phyloP scores from a whole-genome alignment of 768 basidiomycete genomes.

The Naganishia vishniacii region DNA sequence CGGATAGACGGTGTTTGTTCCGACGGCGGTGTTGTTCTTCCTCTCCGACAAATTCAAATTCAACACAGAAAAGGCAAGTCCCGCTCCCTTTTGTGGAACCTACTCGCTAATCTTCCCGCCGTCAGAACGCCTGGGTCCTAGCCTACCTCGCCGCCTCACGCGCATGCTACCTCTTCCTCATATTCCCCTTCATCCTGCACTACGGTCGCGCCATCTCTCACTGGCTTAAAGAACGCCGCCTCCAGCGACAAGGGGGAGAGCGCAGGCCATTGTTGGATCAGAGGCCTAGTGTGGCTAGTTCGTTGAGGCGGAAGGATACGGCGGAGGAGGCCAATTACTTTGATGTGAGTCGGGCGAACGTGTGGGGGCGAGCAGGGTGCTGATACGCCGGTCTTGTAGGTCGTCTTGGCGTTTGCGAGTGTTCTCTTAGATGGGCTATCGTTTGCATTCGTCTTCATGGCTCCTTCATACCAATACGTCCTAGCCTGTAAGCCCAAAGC shows the following conservation, averaged over 20 bases:
- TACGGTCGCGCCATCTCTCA: conserved; percentile 34
- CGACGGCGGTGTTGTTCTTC: conserved; percentile 39
- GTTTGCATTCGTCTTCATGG: conserved; percentile 34
- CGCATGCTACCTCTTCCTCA: conserved; percentile 35
- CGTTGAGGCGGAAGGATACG: conserved; percentile 21
- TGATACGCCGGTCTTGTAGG: too few species aligned
- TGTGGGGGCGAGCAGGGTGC: not conserved
- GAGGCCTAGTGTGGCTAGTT: conserved; percentile 25
- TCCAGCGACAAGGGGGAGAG: not conserved
- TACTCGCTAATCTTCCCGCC: not conserved
- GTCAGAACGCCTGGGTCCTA: conserved; percentile 41
- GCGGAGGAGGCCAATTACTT: conserved; percentile 40
- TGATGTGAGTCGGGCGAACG: conserved; percentile 35
- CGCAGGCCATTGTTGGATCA: conserved; percentile 17
- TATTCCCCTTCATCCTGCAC: conserved; percentile 38
- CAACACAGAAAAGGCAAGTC: conserved; percentile 35
- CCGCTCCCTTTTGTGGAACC: too few species aligned
- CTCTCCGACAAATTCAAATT: conserved; percentile 42
- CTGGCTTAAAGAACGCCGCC: conserved; percentile 18
- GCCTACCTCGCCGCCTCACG: conserved; percentile 39
- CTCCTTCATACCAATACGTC: conserved; percentile 34
- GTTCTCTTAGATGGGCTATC: conserved; percentile 36
- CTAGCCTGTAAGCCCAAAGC: conserved; percentile 28
- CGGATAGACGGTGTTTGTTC: conserved; percentile 38
- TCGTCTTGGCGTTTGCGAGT: conserved; percentile 36